Evolutionary conservation across 1,284 basidiomycete genomes (phyloP).

Genomic region (Ustilago trichophora): DNA sequence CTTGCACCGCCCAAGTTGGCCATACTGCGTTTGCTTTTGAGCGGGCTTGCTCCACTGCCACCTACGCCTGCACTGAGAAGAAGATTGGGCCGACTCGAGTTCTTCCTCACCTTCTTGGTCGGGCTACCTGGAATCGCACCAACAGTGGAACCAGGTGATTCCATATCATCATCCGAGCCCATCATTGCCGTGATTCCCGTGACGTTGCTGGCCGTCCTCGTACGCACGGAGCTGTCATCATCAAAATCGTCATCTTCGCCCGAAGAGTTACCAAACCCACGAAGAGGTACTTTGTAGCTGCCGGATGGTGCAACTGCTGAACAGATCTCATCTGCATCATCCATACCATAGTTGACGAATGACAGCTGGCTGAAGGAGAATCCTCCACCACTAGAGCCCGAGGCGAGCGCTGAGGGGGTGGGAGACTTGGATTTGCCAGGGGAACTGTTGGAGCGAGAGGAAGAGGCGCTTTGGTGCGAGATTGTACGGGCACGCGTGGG

Average conservation of each 20-base stretch:
- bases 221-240: conserved; percentile 23
- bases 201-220: conserved; percentile 21
- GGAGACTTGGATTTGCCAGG: conserved; percentile 35
- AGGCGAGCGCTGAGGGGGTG: conserved; percentile 12
- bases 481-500: conserved; percentile 34
- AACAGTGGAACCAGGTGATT: conserved; percentile 6
- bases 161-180: conserved; percentile 24
- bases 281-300: conserved; percentile 61
- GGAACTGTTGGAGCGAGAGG: conserved; percentile 12
- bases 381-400: conserved; percentile 1
- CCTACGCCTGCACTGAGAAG: not conserved
- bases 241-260: conserved; percentile 41
- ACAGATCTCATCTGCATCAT: conserved; percentile 64
- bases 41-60: conserved; percentile 7
- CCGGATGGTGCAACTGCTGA: conserved; percentile 63
- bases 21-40: conserved; percentile 33
- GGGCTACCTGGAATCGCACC: conserved; percentile 13
- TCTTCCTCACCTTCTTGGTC: conserved; percentile 37
- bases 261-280: conserved; percentile 40
- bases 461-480: conserved; percentile 18
- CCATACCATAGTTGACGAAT: conserved; percentile 65
- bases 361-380: conserved; percentile 35
- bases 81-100: conserved; percentile 25
- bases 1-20: conserved; percentile 21
- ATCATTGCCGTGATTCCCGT: conserved; percentile 15